Percentiles rank a stretch among this genome's conserved stretches.
Conservation (phyloP, 176 grass and related monocot genomes). For the Microstegium vimineum region DNA sequence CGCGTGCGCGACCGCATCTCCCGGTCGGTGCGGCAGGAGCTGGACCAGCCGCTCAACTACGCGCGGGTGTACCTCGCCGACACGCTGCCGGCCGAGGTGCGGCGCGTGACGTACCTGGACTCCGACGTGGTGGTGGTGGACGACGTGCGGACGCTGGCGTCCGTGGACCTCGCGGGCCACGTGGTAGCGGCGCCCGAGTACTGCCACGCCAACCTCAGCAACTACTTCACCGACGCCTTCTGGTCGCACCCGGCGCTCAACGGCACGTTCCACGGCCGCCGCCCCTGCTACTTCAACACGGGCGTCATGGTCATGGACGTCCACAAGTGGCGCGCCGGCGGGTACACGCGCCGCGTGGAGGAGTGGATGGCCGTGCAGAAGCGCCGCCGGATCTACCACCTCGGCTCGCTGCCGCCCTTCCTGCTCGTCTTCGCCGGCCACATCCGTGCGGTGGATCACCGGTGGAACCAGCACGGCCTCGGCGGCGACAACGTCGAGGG, state of each 20-base stretch:
- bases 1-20: slow-evolving; percentile 69
- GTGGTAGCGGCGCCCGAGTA: slow-evolving; percentile 70
- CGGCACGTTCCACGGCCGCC: slow-evolving; percentile 43
- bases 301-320: slow-evolving; percentile 92
- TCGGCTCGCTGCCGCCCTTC: slow-evolving; percentile 76
- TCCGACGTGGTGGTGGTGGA: slow-evolving; percentile 73
- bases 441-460: slow-evolving; percentile 66
- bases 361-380: slow-evolving; percentile 84
- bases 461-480: slow-evolving; percentile 92
- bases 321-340: slow-evolving; percentile 58
- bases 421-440: slow-evolving; percentile 65
- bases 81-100: slow-evolving; percentile 41
- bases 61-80: slow-evolving; percentile 72
- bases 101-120: slow-evolving; percentile 68
- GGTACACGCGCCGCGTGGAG: slow-evolving; percentile 60
- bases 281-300: slow-evolving; percentile 82
- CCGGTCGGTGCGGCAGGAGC: slow-evolving; percentile 60
- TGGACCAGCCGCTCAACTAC: slow-evolving; percentile 80
- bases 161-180: slow-evolving; percentile 44
- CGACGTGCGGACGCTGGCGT: slow-evolving; percentile 54
- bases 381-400: slow-evolving; percentile 62
- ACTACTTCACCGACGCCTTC: slow-evolving; percentile 63
- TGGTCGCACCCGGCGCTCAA: slow-evolving; percentile 50
- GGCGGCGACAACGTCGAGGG: slow-evolving; percentile 75
- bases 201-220: slow-evolving; percentile 80